phyloP scores from a whole-genome alignment of 139 green algal species.

The Micractinium conductrix region DNA sequence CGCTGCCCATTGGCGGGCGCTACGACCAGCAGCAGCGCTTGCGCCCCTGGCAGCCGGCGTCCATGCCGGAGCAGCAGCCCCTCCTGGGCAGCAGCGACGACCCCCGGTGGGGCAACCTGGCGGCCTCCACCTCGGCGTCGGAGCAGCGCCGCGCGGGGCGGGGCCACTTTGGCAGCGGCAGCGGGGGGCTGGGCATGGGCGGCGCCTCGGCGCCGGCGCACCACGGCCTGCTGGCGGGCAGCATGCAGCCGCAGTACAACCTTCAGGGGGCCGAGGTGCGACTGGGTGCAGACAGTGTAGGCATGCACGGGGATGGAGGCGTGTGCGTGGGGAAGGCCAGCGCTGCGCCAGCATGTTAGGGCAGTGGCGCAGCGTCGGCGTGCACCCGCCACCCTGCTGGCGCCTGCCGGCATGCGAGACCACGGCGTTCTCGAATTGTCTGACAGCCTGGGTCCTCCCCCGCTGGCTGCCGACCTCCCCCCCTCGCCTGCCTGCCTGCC shows the following conservation, averaged over 20 bases:
- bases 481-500: not conserved
- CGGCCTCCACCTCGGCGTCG: not conserved
- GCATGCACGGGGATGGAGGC: not conserved
- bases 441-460: too few species aligned
- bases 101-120: conserved; percentile 31
- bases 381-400: too few species aligned
- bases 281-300: not conserved
- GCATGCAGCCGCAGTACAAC: conserved; percentile 7
- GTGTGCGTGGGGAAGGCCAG: not conserved
- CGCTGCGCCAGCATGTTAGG: not conserved
- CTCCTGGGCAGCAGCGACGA: conserved; percentile 37
- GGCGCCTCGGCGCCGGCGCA: conserved; percentile 15
- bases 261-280: not conserved
- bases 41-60: conserved; percentile 32
- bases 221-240: not conserved
- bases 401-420: not conserved
- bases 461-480: too few species aligned
- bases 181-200: not conserved
- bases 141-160: conserved; percentile 10
- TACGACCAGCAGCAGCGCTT: not conserved
- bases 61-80: conserved; percentile 43
- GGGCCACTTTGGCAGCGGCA: not conserved
- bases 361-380: too few species aligned
- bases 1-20: conserved; percentile 2
- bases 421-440: too few species aligned